phyloP scores from a whole-genome alignment of 345 rosid genomes.

The Citrus unshiu region DNA sequence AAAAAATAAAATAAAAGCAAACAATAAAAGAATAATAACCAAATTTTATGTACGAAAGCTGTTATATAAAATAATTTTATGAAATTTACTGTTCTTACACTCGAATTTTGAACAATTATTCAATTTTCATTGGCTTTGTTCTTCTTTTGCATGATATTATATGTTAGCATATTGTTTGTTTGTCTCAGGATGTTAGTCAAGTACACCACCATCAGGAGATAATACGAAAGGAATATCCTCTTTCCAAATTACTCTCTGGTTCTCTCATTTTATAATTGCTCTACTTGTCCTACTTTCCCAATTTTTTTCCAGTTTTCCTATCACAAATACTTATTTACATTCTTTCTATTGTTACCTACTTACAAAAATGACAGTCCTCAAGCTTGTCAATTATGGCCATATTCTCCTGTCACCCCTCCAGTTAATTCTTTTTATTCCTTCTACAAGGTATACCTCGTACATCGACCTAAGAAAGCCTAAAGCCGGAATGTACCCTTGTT shows the following conservation, averaged over 20 bases:
- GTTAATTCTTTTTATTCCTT: not conserved
- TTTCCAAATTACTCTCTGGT: not conserved
- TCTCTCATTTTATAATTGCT: not conserved
- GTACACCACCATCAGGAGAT: not conserved
- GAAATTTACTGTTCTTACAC: not conserved
- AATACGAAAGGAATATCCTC: not conserved
- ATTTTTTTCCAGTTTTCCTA: not conserved
- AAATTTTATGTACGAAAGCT: not conserved
- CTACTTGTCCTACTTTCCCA: not conserved
- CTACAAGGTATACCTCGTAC: not conserved
- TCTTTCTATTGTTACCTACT: not conserved
- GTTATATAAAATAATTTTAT: not conserved
- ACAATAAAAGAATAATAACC: not conserved
- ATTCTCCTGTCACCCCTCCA: not conserved
- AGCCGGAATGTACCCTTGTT: not conserved
- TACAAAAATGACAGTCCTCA: not conserved
- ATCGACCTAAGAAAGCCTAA: not conserved
- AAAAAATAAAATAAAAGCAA: not conserved
- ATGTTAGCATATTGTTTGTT: not conserved
- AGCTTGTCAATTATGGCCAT: not conserved
- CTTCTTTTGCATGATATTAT: not conserved
- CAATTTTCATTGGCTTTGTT: not conserved
- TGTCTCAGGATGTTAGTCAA: not conserved
- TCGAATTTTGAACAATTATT: not conserved
- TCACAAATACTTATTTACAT: not conserved